These are phyloP conservation scores for Lonicera japonica DNA, from an alignment of 129 eudicot genomes.

Conservation along the genomic window DNA sequence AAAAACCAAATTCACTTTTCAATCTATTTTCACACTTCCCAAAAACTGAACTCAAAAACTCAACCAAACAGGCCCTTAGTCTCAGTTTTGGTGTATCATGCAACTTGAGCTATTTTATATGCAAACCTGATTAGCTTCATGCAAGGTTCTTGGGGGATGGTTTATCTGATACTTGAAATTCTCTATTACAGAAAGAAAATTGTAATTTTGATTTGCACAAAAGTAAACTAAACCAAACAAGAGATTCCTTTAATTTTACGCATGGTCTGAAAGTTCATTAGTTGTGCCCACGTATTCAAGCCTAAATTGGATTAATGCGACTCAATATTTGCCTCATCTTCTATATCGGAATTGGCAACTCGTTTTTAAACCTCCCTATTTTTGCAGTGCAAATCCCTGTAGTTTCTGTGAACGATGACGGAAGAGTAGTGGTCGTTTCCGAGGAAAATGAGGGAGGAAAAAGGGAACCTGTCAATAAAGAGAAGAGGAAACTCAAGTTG, in stretches of 20 bases:
- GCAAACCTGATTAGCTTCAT: too few relatives aligned
- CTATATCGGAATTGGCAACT: neutral
- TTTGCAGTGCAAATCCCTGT: constrained; percentile 83
- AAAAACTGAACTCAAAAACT: too few relatives aligned
- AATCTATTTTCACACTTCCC: too few relatives aligned
- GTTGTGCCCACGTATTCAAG: too few relatives aligned
- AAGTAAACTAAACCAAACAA: neutral
- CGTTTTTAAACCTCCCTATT: neutral
- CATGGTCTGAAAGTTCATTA: neutral
- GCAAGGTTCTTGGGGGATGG: too few relatives aligned
- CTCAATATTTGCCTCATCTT: neutral
- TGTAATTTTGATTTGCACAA: neutral
- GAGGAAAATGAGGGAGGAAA: constrained; percentile 49
- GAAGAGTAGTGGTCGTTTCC: constrained; percentile 62
- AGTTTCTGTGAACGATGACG: constrained; percentile 85
- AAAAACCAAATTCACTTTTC: too few relatives aligned
- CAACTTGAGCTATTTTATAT: too few relatives aligned
- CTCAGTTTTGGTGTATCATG: too few relatives aligned
- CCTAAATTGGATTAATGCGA: neutral
- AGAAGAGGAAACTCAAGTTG: constrained; percentile 65
- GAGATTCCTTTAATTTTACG: neutral
- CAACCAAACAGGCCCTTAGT: too few relatives aligned
- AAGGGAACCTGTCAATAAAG: constrained; percentile 76
- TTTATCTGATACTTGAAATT: neutral
- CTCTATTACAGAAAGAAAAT: too few relatives aligned